Conservation (phyloP, 2,329 filamentous ascomycete genomes). For the Penicillium occitanis region DNA sequence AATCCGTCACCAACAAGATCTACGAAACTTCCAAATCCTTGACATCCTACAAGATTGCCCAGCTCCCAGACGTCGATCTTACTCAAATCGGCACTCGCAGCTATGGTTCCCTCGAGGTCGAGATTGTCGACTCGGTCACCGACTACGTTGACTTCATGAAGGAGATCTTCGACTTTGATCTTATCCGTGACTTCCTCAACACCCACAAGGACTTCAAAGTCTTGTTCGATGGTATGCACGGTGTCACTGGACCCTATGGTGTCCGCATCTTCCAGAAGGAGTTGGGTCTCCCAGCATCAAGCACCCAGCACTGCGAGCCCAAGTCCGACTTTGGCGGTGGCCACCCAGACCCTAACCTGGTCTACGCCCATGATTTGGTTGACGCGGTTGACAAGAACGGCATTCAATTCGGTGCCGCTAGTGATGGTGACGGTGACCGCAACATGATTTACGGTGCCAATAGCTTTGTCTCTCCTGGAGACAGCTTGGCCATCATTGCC, state of each 20-base stretch:
- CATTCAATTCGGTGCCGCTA: slow-evolving; percentile 94
- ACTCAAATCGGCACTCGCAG: slow-evolving; percentile 76
- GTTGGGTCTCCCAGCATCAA: slow-evolving; percentile 73
- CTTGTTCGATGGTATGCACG: slow-evolving; percentile 89
- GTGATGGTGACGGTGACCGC: slow-evolving; percentile 94
- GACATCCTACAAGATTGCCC: slow-evolving; percentile 86
- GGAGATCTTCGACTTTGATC: slow-evolving; percentile 95
- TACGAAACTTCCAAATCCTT: slow-evolving; percentile 87
- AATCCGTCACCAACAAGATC: slow-evolving; percentile 97
- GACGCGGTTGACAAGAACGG: slow-evolving; percentile 87
- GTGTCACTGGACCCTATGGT: slow-evolving; percentile 94
- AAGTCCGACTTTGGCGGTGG: slow-evolving; percentile 95
- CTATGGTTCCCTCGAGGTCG: slow-evolving; percentile 85
- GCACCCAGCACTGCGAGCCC: slow-evolving; percentile 88
- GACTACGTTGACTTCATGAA: slow-evolving; percentile 96
- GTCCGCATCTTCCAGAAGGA: slow-evolving; percentile 93
- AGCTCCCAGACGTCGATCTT: slow-evolving; percentile 84
- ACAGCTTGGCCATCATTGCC: slow-evolving; percentile 96
- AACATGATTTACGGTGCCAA: slow-evolving; percentile 99
- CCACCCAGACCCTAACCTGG: slow-evolving; percentile 96
- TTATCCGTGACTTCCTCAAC: slow-evolving; percentile 92
- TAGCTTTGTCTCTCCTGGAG: slow-evolving; percentile 92
- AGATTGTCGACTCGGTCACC: slow-evolving; percentile 87
- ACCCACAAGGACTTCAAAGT: slow-evolving; percentile 91
- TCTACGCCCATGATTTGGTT: slow-evolving; percentile 92